phyloP scores from a whole-genome alignment of 2,329 filamentous ascomycete species.

The Pseudocercospora macadamiae region DNA sequence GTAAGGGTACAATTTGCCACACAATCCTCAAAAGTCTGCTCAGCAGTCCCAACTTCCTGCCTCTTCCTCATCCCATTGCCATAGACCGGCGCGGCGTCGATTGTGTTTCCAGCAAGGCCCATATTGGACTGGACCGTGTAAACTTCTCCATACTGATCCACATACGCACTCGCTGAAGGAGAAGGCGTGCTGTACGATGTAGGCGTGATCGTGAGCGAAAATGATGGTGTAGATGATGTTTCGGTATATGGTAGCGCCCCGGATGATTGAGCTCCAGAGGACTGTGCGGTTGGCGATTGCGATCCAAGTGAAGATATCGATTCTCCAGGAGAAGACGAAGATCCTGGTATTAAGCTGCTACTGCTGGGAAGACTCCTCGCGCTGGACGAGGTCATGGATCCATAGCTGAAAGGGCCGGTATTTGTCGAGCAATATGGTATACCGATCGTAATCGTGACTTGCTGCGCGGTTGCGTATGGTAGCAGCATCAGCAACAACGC shows the following conservation, averaged over 20 bases:
- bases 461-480: background rate
- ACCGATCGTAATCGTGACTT: constrained; percentile 1
- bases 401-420: constrained; percentile 1
- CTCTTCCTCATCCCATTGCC: background rate
- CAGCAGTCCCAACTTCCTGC: background rate
- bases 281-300: background rate
- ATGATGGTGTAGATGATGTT: background rate
- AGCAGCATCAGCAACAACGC: background rate
- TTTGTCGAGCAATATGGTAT: constrained; percentile 6
- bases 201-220: background rate
- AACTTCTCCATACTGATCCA: background rate
- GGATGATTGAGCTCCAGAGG: background rate
- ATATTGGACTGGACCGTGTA: background rate
- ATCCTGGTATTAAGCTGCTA: background rate
- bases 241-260: background rate
- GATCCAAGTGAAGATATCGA: background rate
- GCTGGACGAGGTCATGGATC: constrained; percentile 5
- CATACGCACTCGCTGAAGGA: background rate
- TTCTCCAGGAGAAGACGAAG: no score
- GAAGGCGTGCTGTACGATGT: background rate
- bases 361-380: background rate
- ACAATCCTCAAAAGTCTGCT: constrained; percentile 7
- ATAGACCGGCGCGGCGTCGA: constrained; percentile 2
- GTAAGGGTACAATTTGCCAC: constrained; percentile 1
- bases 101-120: constrained; percentile 4